phyloP scores from a whole-genome alignment of 768 basidiomycete genomes.

The Kondoa subrosea region DNA sequence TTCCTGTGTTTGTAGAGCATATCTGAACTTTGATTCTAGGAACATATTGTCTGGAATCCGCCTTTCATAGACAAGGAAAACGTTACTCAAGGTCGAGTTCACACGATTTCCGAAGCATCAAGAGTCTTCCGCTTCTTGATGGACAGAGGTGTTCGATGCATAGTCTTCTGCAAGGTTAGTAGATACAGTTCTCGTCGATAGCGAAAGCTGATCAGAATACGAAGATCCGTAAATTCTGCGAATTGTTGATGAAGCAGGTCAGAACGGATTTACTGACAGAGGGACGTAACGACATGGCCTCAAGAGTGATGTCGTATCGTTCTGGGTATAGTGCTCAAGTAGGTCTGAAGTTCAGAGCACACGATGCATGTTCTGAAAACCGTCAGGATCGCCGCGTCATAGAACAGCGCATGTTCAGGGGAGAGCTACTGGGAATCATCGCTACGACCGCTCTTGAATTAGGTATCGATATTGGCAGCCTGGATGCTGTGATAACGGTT shows the following conservation, averaged over 20 bases:
- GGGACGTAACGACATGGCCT: constrained; percentile 56
- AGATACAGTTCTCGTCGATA: background rate
- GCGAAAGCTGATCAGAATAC: constrained; percentile 33
- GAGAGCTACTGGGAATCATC: constrained; percentile 63
- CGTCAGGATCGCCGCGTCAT: constrained; percentile 60
- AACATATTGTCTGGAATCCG: constrained; percentile 63
- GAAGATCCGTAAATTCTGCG: constrained; percentile 54
- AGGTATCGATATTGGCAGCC: constrained; percentile 62
- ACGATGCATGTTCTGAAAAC: background rate
- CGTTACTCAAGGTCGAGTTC: constrained; percentile 42
- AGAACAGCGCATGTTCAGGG: constrained; percentile 71
- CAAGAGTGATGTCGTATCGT: constrained; percentile 62
- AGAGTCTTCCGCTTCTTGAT: constrained; percentile 60
- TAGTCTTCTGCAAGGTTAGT: constrained; percentile 50
- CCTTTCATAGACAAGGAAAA: constrained; percentile 44
- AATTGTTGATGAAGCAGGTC: constrained; percentile 59
- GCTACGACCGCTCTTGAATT: constrained; percentile 82
- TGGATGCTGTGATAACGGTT: constrained; percentile 77
- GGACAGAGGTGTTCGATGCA: constrained; percentile 60
- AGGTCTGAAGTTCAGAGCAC: background rate
- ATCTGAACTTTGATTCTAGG: constrained; percentile 25
- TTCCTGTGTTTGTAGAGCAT: background rate
- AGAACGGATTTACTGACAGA: constrained; percentile 53
- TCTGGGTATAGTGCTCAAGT: constrained; percentile 69
- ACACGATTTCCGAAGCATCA: constrained; percentile 52